Evolutionary conservation across 1,139 yeast genomes (phyloP).

Genomic region (Geotrichum phurueaensis): DNA sequence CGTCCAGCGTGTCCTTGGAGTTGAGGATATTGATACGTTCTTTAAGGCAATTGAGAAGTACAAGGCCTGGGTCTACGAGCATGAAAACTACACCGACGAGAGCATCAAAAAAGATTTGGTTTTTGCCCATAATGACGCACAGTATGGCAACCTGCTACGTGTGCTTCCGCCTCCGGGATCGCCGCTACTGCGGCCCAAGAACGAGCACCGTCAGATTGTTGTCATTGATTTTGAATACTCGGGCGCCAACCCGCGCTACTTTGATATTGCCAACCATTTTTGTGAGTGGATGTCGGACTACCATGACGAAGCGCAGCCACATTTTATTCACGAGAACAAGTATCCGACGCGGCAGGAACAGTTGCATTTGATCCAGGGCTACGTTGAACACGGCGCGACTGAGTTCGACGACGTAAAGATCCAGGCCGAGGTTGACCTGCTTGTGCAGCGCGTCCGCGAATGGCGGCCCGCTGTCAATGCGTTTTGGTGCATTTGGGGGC

Average conservation of each 20-base stretch:
- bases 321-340: slow-evolving; percentile 47
- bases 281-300: slow-evolving; percentile 66
- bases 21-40: slow-evolving; percentile 14
- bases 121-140: slow-evolving; percentile 94
- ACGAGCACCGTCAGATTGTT: slow-evolving; percentile 69
- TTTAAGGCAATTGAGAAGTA: slow-evolving; percentile 41
- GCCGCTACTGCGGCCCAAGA: slow-evolving; percentile 37
- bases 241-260: slow-evolving; percentile 88
- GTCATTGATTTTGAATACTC: slow-evolving; percentile 96
- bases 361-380: slow-evolving; percentile 65
- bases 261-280: slow-evolving; percentile 81
- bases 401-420: slow-evolving; percentile 35
- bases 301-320: slow-evolving; percentile 58
- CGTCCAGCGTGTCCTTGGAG: slow-evolving; percentile 16
- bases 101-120: slow-evolving; percentile 48
- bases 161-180: slow-evolving; percentile 39
- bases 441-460: slow-evolving; percentile 58
- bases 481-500: slow-evolving; percentile 89
- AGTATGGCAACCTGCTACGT: slow-evolving; percentile 73
- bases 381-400: slow-evolving; percentile 46
- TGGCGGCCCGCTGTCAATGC: slow-evolving; percentile 83
- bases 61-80: slow-evolving; percentile 49
- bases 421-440: slow-evolving; percentile 50
- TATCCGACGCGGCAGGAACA: slow-evolving; percentile 69
- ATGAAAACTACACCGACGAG: slow-evolving; percentile 28